These are phyloP conservation scores for Flaveria brownii DNA, from an alignment of 129 eudicot species.

Conservation along the genomic window DNA sequence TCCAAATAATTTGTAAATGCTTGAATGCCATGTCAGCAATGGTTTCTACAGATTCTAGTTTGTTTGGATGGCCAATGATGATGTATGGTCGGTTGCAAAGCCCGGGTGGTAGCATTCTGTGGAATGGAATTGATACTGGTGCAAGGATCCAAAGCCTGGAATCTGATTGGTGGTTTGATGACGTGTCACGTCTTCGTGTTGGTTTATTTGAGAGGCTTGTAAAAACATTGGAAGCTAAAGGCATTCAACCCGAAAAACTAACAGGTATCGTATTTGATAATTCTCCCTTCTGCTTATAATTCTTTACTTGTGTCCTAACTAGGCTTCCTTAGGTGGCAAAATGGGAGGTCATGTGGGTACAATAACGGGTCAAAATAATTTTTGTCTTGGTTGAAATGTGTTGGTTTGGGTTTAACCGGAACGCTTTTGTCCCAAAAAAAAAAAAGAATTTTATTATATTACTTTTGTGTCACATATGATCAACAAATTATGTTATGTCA, in stretches of 20 bases:
- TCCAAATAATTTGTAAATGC: slow-evolving; percentile 58
- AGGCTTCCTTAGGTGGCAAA: not conserved
- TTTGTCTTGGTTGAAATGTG: not conserved
- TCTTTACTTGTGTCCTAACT: not conserved
- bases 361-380: not conserved
- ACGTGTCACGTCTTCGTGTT: slow-evolving; percentile 59
- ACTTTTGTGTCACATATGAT: not conserved
- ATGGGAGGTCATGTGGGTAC: not conserved
- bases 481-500: too few relatives aligned
- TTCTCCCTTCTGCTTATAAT: not conserved
- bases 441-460: too few relatives aligned
- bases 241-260: slow-evolving; percentile 66
- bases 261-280: slow-evolving; percentile 31
- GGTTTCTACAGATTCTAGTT: slow-evolving; percentile 75
- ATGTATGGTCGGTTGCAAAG: slow-evolving; percentile 89
- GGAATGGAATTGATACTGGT: slow-evolving; percentile 95
- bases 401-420: not conserved
- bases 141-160: slow-evolving; percentile 66
- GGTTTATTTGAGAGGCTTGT: slow-evolving; percentile 63
- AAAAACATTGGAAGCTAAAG: slow-evolving; percentile 61
- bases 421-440: not conserved
- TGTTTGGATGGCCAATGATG: slow-evolving; percentile 96
- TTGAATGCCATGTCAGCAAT: slow-evolving; percentile 60
- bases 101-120: slow-evolving; percentile 91
- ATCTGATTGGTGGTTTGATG: slow-evolving; percentile 96